A percentile compares a stretch with the other conserved stretches of the same genome.
phyloP scores from a whole-genome alignment of 1,284 basidiomycete species.

The Apiotrichum gracile region DNA sequence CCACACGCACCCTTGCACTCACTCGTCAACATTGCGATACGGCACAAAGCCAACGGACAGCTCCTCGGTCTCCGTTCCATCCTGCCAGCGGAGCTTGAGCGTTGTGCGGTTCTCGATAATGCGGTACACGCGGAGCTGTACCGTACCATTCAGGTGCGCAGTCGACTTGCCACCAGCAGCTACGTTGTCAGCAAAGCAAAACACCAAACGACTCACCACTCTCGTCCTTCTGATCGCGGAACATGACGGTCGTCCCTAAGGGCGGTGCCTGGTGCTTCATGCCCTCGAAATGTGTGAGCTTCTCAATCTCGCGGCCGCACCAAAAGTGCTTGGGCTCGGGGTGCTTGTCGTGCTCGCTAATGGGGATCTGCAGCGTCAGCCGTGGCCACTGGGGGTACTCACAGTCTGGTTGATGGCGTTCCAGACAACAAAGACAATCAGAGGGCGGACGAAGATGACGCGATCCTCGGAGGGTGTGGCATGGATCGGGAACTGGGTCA shows the following conservation, averaged over 20 bases:
- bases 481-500: slow-evolving; percentile 16
- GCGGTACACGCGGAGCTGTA: slow-evolving; percentile 56
- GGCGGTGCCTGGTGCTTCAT: slow-evolving; percentile 29
- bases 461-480: slow-evolving; percentile 24
- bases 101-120: slow-evolving; percentile 66
- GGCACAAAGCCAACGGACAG: slow-evolving; percentile 66
- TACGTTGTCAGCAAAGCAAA: background rate
- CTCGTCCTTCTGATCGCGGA: slow-evolving; percentile 20
- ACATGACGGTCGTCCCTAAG: slow-evolving; percentile 42
- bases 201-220: slow-evolving; percentile 2
- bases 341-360: slow-evolving; percentile 54
- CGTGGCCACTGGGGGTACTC: too few relatives aligned
- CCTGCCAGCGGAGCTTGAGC: slow-evolving; percentile 80
- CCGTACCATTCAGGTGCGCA: slow-evolving; percentile 21
- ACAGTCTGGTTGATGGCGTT: slow-evolving; percentile 82
- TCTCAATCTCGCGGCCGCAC: slow-evolving; percentile 59
- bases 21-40: slow-evolving; percentile 55
- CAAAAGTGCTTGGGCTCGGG: slow-evolving; percentile 69
- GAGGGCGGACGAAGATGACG: slow-evolving; percentile 64
- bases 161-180: slow-evolving; percentile 22
- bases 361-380: slow-evolving; percentile 54
- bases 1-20: slow-evolving; percentile 6
- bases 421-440: slow-evolving; percentile 77
- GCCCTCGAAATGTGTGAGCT: slow-evolving; percentile 59
- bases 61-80: slow-evolving; percentile 60